phyloP scores from a whole-genome alignment of 345 rosid species.

The Fremontodendron californicum region DNA sequence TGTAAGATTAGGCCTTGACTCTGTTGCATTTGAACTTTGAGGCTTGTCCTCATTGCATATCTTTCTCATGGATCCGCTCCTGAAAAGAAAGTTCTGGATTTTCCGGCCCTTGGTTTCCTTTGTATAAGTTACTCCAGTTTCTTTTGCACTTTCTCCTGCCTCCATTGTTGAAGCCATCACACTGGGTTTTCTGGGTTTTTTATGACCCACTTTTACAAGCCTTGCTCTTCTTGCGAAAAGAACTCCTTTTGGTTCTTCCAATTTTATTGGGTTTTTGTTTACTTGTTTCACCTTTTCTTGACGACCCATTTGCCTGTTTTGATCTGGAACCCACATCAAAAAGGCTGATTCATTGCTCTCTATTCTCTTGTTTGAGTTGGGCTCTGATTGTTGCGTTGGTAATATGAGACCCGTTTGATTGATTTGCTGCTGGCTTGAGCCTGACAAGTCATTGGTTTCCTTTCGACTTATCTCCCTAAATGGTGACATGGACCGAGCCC shows the following conservation, averaged over 20 bases:
- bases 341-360: neutral
- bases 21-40: constrained; percentile 16
- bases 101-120: constrained; percentile 26
- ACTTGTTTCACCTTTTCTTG: neutral
- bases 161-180: neutral
- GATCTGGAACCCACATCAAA: neutral
- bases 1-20: neutral
- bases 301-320: neutral
- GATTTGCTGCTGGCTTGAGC: neutral
- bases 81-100: constrained; percentile 25
- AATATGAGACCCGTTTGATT: neutral
- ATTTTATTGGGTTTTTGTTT: neutral
- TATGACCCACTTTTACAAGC: constrained; percentile 19
- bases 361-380: neutral
- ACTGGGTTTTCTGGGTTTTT: constrained; percentile 5
- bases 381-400: neutral
- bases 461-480: constrained; percentile 5
- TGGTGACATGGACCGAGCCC: constrained; percentile 36
- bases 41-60: constrained; percentile 14
- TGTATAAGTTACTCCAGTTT: neutral
- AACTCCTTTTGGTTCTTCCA: constrained; percentile 30
- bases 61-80: constrained; percentile 16
- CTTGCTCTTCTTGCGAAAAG: constrained; percentile 27
- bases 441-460: neutral
- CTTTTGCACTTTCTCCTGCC: constrained; percentile 2